Conservation (phyloP, 2,329 filamentous ascomycete species). For the Epichloe sylvatica region DNA sequence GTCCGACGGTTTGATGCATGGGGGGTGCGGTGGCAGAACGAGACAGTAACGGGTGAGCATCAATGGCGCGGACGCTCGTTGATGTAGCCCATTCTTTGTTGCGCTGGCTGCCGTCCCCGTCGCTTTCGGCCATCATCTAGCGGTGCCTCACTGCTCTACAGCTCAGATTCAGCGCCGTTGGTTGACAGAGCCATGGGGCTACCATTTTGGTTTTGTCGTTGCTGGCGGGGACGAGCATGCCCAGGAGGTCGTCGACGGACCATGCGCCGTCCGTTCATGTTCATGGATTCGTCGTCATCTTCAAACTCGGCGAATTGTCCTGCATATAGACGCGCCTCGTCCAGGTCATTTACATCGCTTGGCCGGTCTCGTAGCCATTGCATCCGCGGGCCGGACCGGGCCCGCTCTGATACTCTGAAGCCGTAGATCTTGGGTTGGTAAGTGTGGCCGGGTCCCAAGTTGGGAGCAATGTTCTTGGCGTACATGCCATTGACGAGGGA, state of each 20-base stretch:
- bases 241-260: constrained; percentile 31
- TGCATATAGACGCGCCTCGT: constrained; percentile 53
- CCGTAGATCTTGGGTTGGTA: constrained; percentile 96
- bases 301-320: constrained; percentile 42
- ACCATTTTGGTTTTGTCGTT: constrained; percentile 35
- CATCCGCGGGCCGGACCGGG: constrained; percentile 85
- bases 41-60: background rate
- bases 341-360: constrained; percentile 62
- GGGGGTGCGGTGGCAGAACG: background rate
- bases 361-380: constrained; percentile 88
- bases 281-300: constrained; percentile 42
- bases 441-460: constrained; percentile 66
- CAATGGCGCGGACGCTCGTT: background rate
- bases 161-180: constrained; percentile 44
- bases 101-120: background rate
- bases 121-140: background rate
- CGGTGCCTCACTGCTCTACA: constrained; percentile 19
- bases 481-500: constrained; percentile 71
- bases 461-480: constrained; percentile 74
- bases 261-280: constrained; percentile 26
- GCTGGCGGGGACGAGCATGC: constrained; percentile 26
- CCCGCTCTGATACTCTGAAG: constrained; percentile 83
- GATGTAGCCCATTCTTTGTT: background rate
- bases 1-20: background rate
- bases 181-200: constrained; percentile 43